Percentiles rank a stretch among this genome's conserved stretches.
Conservation (phyloP, 176 grass and related monocot genomes). For the bread wheat (Triticum aestivum) region DNA sequence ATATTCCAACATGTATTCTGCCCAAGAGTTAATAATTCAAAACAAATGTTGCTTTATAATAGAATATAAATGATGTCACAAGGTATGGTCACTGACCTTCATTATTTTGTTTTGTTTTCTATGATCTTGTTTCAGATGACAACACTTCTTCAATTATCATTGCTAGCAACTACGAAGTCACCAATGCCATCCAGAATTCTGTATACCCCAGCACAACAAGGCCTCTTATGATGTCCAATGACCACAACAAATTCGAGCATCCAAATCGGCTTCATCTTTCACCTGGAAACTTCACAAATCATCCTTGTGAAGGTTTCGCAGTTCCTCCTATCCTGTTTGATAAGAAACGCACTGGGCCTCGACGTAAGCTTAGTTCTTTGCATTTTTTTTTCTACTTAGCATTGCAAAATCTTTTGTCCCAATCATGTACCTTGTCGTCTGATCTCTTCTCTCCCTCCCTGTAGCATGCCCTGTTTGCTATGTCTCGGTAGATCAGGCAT, state of each 20-base stretch:
- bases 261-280: constrained; percentile 44
- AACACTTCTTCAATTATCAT: constrained; percentile 56
- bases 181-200: constrained; percentile 45
- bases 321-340: constrained; percentile 64
- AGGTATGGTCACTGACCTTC: constrained; percentile 11
- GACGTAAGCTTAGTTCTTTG: constrained; percentile 62
- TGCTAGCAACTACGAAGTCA: constrained; percentile 52
- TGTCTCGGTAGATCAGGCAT: constrained; percentile 72
- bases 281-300: constrained; percentile 44
- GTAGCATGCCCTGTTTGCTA: constrained; percentile 93
- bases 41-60: background rate
- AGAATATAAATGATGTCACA: background rate
- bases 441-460: constrained; percentile 25
- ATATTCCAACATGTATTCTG: background rate
- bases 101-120: background rate
- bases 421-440: background rate
- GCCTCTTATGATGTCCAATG: constrained; percentile 32
- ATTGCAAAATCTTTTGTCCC: background rate
- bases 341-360: constrained; percentile 88
- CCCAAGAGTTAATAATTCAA: background rate
- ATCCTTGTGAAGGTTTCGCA: constrained; percentile 90
- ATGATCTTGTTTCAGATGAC: constrained; percentile 65
- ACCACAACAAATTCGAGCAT: constrained; percentile 31
- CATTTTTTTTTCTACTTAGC: background rate
- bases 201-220: constrained; percentile 39